A percentile compares a stretch with the other conserved stretches of the same genome.
These are phyloP conservation scores for Pichia manshurica DNA, from an alignment of 805 yeast species.

Conservation along the genomic window DNA sequence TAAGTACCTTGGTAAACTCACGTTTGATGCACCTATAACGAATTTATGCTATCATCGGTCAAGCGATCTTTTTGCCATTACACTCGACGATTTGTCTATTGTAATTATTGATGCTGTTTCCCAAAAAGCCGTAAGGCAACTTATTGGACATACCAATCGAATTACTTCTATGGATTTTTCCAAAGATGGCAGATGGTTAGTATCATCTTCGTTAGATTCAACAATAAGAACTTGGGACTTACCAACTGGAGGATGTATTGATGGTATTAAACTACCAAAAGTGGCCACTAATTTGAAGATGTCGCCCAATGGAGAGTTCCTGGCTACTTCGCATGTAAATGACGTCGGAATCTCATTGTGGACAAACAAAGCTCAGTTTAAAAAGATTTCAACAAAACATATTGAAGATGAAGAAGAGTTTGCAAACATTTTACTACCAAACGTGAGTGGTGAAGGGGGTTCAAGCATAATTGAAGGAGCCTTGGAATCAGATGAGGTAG, in stretches of 20 bases:
- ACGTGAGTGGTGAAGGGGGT: conserved; percentile 74
- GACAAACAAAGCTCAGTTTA: conserved; percentile 87
- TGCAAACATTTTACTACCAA: conserved; percentile 58
- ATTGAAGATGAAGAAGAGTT: conserved; percentile 74
- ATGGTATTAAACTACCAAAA: conserved; percentile 71
- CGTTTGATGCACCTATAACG: conserved; percentile 73
- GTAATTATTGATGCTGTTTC: conserved; percentile 79
- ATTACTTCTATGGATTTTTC: conserved; percentile 85
- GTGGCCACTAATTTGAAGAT: conserved; percentile 79
- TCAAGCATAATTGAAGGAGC: conserved; percentile 73
- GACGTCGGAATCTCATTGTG: conserved; percentile 89
- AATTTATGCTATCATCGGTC: conserved; percentile 70
- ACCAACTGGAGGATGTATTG: conserved; percentile 95
- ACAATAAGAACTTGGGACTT: conserved; percentile 95
- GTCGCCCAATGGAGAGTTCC: conserved; percentile 81
- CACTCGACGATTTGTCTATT: conserved; percentile 80
- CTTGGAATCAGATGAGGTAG: conserved; percentile 37
- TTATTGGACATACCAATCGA: conserved; percentile 86
- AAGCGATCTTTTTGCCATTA: conserved; percentile 79
- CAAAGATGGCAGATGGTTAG: conserved; percentile 93
- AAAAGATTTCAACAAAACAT: conserved; percentile 66
- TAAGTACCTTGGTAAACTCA: conserved; percentile 57
- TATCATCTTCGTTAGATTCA: conserved; percentile 75
- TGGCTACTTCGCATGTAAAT: conserved; percentile 88
- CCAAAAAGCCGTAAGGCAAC: conserved; percentile 74